Base-by-base conservation (phyloP, 495 filamentous ascomycete genomes). In the Cladorrhinum samala region DNA sequence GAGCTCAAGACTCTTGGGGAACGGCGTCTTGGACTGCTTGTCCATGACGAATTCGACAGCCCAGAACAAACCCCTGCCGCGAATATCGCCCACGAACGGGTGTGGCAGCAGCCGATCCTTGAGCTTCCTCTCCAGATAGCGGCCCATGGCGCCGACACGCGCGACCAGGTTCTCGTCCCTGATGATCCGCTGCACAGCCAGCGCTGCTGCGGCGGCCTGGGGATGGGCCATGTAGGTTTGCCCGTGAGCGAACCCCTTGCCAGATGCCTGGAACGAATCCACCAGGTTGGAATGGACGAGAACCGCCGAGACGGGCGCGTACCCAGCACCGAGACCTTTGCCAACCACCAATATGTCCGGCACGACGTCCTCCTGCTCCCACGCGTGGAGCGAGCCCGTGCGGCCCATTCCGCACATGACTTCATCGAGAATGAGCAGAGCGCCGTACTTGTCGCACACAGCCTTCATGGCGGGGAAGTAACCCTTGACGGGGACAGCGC, bases 341-440 rank as follows among this genome's bases (percentile, higher is more conserved):
- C 75, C 84, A 13, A 86, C 75, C 0, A 81, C 79, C 60, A 83
- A 77, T n/a, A 88, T 68, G 59, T 87, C 85, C 0, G 83, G 84
- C 0, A 77, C 72, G 11, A 82, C 67, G 42, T 38, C n/a, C 16
- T 42, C 33, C 41, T 81, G 71, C 70, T 78, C 83, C 78, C 82
- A 88, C 1, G 78, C 81, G 51, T 85, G 82, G 8, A 83, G 55
- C 2, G 73, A 79, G 0, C 84, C 85, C 18, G 73, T 75, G 1
- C 84, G 70, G 1, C 84, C 84, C 76, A 84, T 85, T 0, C 85
- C 87, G 62, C 83, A 81, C 87, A 91, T 89, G 21, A 90, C 77
- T 56, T 91, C 87, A 57, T 91, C 87, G 3, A 87, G 67, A 43
- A 90, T 83, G 23, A 88, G 70, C 2, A 90, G 75, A 0, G 80